These are phyloP conservation scores for Candida tammaniensis DNA, from an alignment of 805 yeast species.

Conservation along the genomic window DNA sequence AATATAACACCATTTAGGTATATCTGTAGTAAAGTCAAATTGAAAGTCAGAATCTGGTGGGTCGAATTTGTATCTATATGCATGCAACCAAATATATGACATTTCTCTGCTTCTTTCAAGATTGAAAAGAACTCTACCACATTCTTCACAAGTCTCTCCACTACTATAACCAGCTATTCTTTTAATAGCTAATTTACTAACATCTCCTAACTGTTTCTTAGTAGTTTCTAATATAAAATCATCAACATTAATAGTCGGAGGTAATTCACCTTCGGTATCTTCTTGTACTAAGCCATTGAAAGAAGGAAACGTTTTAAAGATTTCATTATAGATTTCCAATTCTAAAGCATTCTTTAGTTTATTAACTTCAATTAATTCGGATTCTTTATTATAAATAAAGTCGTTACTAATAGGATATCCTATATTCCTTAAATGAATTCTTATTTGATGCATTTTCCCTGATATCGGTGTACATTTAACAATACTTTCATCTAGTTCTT, in stretches of 20 bases:
- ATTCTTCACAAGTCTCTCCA: conserved; percentile 27
- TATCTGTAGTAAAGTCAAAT: conserved; percentile 39
- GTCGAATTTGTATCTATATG: conserved; percentile 22
- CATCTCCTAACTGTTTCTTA: conserved; percentile 14
- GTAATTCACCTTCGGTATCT: not conserved
- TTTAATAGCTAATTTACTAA: conserved; percentile 20
- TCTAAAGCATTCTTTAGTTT: conserved; percentile 21
- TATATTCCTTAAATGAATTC: conserved; percentile 51
- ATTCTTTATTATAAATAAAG: conserved; percentile 27
- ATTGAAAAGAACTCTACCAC: conserved; percentile 31
- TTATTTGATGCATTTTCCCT: conserved; percentile 56
- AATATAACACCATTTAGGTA: conserved; percentile 48
- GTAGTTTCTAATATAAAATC: conserved; percentile 7
- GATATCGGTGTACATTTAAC: conserved; percentile 50
- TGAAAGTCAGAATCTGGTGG: conserved; percentile 1
- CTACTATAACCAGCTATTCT: conserved; percentile 29
- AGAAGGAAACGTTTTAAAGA: conserved; percentile 12
- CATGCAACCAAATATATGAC: conserved; percentile 45
- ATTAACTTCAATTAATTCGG: conserved; percentile 11
- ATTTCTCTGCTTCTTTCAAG: conserved; percentile 24
- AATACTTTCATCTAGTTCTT: conserved; percentile 33
- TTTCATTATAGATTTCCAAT: conserved; percentile 18
- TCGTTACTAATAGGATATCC: conserved; percentile 92
- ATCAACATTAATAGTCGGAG: conserved; percentile 1
- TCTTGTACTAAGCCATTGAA: conserved; percentile 1